Conservation (phyloP, 164 flowering plant genomes). For the Protea cynaroides region DNA sequence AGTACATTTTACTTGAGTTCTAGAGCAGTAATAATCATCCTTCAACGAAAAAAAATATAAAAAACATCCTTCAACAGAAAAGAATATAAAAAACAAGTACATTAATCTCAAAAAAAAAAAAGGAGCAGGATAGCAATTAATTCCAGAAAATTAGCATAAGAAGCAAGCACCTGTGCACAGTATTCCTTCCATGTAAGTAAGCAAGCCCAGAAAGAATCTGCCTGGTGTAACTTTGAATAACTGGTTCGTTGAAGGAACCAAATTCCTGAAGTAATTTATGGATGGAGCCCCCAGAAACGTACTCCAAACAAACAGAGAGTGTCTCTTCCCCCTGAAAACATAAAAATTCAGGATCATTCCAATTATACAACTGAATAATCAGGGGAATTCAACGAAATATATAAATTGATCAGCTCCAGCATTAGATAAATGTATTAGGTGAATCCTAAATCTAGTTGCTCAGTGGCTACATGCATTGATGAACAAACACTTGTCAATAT, state of each 20-base stretch:
- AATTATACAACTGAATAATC: neutral
- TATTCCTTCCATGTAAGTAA: conserved; percentile 61
- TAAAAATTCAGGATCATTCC: conserved; percentile 1
- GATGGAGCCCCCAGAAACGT: conserved; percentile 79
- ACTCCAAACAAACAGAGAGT: conserved; percentile 64
- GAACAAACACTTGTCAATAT: too few relatives aligned
- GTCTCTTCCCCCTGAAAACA: conserved; percentile 48
- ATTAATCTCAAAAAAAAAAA: neutral
- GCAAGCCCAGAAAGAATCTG: conserved; percentile 76
- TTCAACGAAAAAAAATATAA: neutral
- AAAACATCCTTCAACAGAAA: neutral
- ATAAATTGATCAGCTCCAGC: neutral
- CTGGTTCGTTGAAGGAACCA: conserved; percentile 58
- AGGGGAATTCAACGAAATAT: neutral
- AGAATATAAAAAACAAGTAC: neutral
- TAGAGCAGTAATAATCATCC: too few relatives aligned
- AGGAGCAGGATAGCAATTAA: neutral
- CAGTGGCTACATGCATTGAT: neutral
- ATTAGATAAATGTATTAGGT: neutral
- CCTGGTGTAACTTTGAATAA: conserved; percentile 57
- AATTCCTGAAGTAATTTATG: conserved; percentile 73
- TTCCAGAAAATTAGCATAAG: neutral
- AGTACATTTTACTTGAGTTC: conserved; percentile 2
- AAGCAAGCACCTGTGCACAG: conserved; percentile 51
- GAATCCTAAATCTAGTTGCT: neutral